Conservation (phyloP, 257 asterid species). For the Capsicum rhomboideum region DNA sequence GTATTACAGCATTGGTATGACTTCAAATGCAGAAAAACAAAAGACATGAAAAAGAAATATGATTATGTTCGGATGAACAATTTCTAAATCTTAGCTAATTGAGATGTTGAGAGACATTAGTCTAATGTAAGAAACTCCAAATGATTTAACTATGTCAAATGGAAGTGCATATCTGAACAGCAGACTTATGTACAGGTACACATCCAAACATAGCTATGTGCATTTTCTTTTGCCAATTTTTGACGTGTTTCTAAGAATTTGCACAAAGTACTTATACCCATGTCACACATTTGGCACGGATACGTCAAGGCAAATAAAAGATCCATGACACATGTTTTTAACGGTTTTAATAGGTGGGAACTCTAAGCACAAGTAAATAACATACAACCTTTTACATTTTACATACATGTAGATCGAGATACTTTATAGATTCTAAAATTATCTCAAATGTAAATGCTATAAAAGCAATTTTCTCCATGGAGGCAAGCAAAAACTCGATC, state of each 20-base stretch:
- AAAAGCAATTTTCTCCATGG: no score
- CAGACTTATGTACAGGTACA: no score
- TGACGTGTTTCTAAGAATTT: background rate
- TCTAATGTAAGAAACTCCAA: background rate
- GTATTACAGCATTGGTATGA: background rate
- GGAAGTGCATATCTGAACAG: no score
- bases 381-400: background rate
- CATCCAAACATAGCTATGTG: background rate
- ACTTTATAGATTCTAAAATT: background rate
- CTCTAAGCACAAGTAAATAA: background rate
- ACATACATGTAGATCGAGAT: background rate
- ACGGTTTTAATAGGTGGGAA: background rate
- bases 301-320: background rate
- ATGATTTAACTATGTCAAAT: background rate
- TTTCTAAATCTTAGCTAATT: background rate
- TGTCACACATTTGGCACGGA: background rate
- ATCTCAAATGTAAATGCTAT: no score
- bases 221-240: background rate
- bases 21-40: no score
- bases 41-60: background rate
- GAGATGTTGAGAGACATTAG: background rate
- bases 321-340: background rate
- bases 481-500: no score
- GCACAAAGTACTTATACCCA: background rate
- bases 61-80: background rate